Conservation (phyloP, 2,329 filamentous ascomycete species). For the Dactylellina parvicollis region DNA sequence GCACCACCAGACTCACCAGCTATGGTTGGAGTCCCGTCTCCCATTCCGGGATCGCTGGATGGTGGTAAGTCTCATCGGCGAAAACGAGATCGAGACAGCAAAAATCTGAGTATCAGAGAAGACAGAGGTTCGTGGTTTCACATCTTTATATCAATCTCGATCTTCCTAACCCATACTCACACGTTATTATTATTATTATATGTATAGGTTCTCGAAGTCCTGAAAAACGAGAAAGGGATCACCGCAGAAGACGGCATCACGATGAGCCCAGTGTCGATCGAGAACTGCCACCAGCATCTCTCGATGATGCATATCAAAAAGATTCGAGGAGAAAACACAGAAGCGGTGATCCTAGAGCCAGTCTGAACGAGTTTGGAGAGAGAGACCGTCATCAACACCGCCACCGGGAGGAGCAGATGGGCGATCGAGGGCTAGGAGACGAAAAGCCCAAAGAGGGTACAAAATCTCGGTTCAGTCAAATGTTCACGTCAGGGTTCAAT, state of each 20-base stretch:
- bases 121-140: constrained; percentile 26
- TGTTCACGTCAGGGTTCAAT: constrained; percentile 39
- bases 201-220: constrained; percentile 48
- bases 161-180: background rate
- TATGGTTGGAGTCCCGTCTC: constrained; percentile 67
- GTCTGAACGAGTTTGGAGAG: constrained; percentile 35
- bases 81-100: constrained; percentile 35
- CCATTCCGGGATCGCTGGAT: constrained; percentile 68
- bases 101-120: constrained; percentile 21
- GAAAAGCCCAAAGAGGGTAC: constrained; percentile 47
- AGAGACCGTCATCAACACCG: constrained; percentile 38
- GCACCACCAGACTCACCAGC: background rate
- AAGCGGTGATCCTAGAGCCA: constrained; percentile 32
- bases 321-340: constrained; percentile 37
- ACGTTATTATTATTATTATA: background rate
- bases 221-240: constrained; percentile 66
- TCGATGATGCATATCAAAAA: constrained; percentile 14
- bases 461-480: constrained; percentile 36
- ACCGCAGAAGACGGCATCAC: constrained; percentile 62
- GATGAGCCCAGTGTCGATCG: constrained; percentile 27
- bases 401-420: constrained; percentile 25
- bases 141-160: background rate
- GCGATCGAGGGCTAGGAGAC: constrained; percentile 8
- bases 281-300: constrained; percentile 9
- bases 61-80: constrained; percentile 28